phyloP scores from a whole-genome alignment of 2,329 filamentous ascomycete genomes.

The Fusarium sulawesiense region DNA sequence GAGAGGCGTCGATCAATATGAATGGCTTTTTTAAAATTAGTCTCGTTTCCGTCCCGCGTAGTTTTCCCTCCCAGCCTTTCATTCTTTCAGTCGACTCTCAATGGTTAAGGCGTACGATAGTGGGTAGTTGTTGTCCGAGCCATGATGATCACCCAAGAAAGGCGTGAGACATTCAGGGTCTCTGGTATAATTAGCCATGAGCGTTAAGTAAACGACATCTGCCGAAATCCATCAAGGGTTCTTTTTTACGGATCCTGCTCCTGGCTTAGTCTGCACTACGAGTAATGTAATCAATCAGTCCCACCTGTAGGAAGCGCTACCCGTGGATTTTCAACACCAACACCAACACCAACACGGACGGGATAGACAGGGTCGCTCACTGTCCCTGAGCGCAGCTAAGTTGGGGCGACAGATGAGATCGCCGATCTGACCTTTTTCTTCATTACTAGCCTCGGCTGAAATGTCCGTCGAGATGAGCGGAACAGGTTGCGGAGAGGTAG shows the following conservation, averaged over 20 bases:
- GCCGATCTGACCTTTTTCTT: constrained; percentile 23
- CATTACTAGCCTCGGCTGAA: constrained; percentile 40
- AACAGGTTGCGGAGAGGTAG: constrained; percentile 14
- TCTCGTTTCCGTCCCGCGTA: constrained; percentile 20
- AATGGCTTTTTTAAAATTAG: background rate
- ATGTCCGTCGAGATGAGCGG: constrained; percentile 35
- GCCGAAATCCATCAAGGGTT: background rate
- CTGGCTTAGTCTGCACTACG: background rate
- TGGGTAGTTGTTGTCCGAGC: constrained; percentile 18
- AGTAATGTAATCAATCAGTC: constrained; percentile 27
- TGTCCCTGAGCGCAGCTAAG: constrained; percentile 20
- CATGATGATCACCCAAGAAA: constrained; percentile 34
- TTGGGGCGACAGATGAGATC: constrained; percentile 25
- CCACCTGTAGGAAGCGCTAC: constrained; percentile 22
- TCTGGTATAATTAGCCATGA: background rate
- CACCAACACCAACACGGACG: constrained; percentile 23
- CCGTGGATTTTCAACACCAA: constrained; percentile 20
- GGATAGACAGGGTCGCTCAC: constrained; percentile 8
- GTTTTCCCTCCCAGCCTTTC: constrained; percentile 25
- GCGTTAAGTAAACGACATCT: background rate
- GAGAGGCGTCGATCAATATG: constrained; percentile 8
- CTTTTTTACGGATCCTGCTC: background rate
- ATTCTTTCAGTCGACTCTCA: background rate
- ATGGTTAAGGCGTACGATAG: background rate
- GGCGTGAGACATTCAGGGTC: constrained; percentile 14